Base-by-base conservation (phyloP, 345 rosid species). In the Euphorbia lathyris region DNA sequence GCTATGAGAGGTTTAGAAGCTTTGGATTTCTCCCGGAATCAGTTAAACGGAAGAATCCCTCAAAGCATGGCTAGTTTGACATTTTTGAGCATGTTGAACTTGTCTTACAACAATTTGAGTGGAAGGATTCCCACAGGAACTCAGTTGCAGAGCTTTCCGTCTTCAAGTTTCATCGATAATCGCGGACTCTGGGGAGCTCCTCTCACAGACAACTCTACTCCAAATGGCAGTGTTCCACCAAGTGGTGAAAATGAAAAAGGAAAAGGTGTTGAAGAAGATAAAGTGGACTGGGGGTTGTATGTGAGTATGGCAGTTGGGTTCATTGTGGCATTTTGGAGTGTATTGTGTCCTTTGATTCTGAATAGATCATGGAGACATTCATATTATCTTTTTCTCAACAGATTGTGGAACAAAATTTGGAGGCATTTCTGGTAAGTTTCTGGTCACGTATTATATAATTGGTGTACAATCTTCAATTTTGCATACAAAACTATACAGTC, bases 221-320 rank as follows among this genome's bases (percentile, higher is more conserved):
- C 4, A 29, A 27, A 14, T 16, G 40, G 63, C 7, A n/a, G 1
- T 58, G 16, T n/a, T 17, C 25, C 60, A 57, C 4, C 38, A 0
- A 29, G 11, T 2, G 32, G 3, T 29, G 38, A 5, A 58, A 58
- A 29, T 14, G 38, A 7, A 16, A 13, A 58, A 12, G 40, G 38
- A 57, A 23, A 55, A 0, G 27, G 58, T 55, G 27, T 7, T 7
- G 58, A 9, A 7, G 58, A 8, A 0, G 19, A 12, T 7, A n/a
- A 58, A 29, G 63, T 58, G 61, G 32, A 58, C 29, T 27, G 63
- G 63, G 8, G 40, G 40, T 12, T 58, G 11, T 58, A 58, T 29
- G 63, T 17, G 63, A 58, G 63, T n/a, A 29, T 58, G 22, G 22
- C 40, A 58, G 10, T 58, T 7, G 63, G 63, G 34, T 58, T 58